A percentile compares a stretch with the other conserved stretches of the same genome.
These are phyloP conservation scores for Candida arabinofermentans DNA, from an alignment of 805 yeast species.

Conservation along the genomic window DNA sequence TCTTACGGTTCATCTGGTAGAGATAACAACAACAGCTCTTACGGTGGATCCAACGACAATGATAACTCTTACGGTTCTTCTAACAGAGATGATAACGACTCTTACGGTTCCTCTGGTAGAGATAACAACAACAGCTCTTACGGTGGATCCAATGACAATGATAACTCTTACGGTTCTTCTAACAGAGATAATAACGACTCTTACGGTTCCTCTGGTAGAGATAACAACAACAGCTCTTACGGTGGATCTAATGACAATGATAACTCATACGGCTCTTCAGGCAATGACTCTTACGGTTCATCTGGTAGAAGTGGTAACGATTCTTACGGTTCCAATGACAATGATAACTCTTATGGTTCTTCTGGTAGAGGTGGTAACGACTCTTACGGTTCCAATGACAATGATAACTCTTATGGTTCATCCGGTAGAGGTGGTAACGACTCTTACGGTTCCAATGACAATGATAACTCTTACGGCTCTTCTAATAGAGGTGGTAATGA, in stretches of 20 bases:
- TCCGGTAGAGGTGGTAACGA: conserved; percentile 20
- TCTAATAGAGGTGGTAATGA: conserved; percentile 22
- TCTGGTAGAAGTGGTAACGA: conserved; percentile 9
- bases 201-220: conserved; percentile 26
- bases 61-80: conserved; percentile 7
- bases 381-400: conserved; percentile 27
- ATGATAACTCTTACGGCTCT: conserved; percentile 31
- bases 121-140: conserved; percentile 18
- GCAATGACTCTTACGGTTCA: conserved; percentile 18
- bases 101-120: conserved; percentile 25
- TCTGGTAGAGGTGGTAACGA: conserved; percentile 14
- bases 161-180: conserved; percentile 25
- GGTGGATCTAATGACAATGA: conserved; percentile 28
- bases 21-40: conserved; percentile 14
- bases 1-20: conserved; percentile 23
- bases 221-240: conserved; percentile 30
- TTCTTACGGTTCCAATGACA: conserved; percentile 21
- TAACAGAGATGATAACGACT: conserved; percentile 17
- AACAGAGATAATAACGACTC: conserved; percentile 30
- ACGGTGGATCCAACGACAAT: conserved; percentile 23
- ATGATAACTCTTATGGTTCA: conserved; percentile 10
- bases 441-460: conserved; percentile 34
- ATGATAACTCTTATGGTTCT: conserved; percentile 6
- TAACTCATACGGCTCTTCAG: conserved; percentile 17
- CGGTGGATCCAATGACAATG: conserved; percentile 11